Conservation (phyloP, 495 filamentous ascomycete genomes). For the Aspergillus sclerotiicarbonarius region DNA sequence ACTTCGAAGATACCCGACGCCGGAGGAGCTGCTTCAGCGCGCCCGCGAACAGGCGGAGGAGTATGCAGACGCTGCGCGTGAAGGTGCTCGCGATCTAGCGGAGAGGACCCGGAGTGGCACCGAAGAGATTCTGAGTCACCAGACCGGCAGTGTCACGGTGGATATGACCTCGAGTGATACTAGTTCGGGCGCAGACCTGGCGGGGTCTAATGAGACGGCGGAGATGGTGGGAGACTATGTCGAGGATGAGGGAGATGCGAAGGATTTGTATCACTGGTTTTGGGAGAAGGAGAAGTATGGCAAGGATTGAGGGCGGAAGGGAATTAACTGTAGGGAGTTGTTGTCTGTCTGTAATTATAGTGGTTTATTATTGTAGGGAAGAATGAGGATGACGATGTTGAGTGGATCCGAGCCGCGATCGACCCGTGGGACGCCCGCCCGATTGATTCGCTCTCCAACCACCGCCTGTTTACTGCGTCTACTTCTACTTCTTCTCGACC, state of each 20-base stretch:
- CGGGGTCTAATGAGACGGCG: slow-evolving; percentile 44
- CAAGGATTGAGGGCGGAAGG: slow-evolving; percentile 6
- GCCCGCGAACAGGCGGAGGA: slow-evolving; percentile 46
- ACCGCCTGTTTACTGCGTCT: slow-evolving; percentile 11
- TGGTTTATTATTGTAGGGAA: too few species aligned
- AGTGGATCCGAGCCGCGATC: slow-evolving; percentile 19
- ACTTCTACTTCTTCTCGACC: slow-evolving; percentile 6
- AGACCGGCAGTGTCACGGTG: slow-evolving; percentile 28
- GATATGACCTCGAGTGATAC: slow-evolving; percentile 35
- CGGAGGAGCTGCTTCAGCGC: slow-evolving; percentile 41
- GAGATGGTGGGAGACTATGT: slow-evolving; percentile 50
- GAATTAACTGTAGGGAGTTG: too few species aligned
- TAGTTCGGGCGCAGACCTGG: slow-evolving; percentile 1
- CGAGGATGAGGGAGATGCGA: slow-evolving; percentile 42
- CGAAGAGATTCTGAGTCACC: slow-evolving; percentile 25
- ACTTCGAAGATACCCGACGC: slow-evolving; percentile 40
- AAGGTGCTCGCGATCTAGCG: slow-evolving; percentile 39
- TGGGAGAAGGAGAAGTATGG: slow-evolving; percentile 33
- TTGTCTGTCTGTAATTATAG: too few species aligned
- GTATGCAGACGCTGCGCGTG: slow-evolving; percentile 42
- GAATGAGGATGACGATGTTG: background rate
- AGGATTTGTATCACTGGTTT: slow-evolving; percentile 48
- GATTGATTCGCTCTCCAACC: slow-evolving; percentile 10
- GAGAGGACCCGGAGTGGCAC: slow-evolving; percentile 32
- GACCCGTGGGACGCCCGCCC: slow-evolving; percentile 13